Evolutionary conservation across 1,284 basidiomycete species (phyloP), one percentile per base, ranked within the genome.

Genomic region (Sanghuangporus sanghuang): DNA sequence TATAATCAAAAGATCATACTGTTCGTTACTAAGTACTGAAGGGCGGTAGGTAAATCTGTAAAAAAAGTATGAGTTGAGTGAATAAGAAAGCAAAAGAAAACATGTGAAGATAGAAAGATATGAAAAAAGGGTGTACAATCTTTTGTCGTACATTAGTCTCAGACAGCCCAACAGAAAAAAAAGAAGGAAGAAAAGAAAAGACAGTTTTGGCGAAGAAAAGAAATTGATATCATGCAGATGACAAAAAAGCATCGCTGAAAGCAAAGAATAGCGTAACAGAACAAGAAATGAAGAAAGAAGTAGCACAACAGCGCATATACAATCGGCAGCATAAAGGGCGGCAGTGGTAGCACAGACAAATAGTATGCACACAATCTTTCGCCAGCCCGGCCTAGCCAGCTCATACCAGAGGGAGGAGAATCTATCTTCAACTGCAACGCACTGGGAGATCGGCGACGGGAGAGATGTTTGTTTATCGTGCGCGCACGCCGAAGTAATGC

Each of bases 391-490:
- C 53, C 38, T 57, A 54, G 59, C 63, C 63, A 60, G 63, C 63
- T 64, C 63, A 60, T 56, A 64, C 63, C 63, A 56, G 57, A 64
- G 18, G 49, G 55, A 61, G 61, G 61, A 62, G 61, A 62, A 62
- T 62, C 61, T 44, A 57, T 57, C 54, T 62, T 14, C 54, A 16
- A 62, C 61, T 62, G 9, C 42, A 49, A 57, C 54, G 21, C 54
- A 59, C 42, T 52, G 58, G 58, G 58, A 60, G 58, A 52, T 38
- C n/a, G 27, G 52, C 39, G 14, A 36, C 27, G 52, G 36, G 54
- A 46, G 16, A n/a, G 7, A 46, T 46, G 21, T 16, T 46, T 46
- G 16, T 16, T 46, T 32, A 32, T 16, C 44, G 44, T 18, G 21
- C 44, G n/a, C 38, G 40, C 52, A 23, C 40, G 27, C n/a, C 23